A percentile compares a stretch with the other conserved stretches of the same genome.
Conservation (phyloP, 2,329 filamentous ascomycete genomes). For the Elsinoe fawcettii region DNA sequence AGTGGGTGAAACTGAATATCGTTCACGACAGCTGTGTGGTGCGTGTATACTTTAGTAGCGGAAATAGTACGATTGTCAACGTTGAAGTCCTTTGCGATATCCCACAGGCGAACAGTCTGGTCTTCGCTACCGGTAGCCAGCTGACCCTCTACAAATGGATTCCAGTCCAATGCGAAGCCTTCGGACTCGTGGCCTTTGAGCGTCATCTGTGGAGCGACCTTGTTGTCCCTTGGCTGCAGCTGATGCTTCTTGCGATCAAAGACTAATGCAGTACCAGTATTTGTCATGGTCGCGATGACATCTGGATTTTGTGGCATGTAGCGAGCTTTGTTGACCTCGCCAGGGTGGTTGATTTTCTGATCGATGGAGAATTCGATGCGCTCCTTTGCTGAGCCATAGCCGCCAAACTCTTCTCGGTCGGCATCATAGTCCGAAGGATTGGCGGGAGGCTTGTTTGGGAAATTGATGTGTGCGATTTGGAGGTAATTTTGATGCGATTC, state of each 20-base stretch:
- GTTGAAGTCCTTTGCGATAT: constrained; percentile 63
- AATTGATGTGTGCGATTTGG: constrained; percentile 87
- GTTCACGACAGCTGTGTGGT: constrained; percentile 88
- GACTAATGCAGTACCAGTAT: constrained; percentile 79
- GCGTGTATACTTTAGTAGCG: constrained; percentile 68
- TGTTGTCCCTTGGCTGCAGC: constrained; percentile 55
- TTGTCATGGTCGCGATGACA: constrained; percentile 86
- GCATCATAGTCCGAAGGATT: constrained; percentile 85
- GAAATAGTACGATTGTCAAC: constrained; percentile 62
- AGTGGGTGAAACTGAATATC: constrained; percentile 93
- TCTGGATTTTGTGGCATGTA: constrained; percentile 98
- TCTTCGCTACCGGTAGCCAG: constrained; percentile 90
- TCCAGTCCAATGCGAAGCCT: constrained; percentile 92
- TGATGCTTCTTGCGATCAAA: constrained; percentile 96
- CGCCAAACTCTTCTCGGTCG: constrained; percentile 84
- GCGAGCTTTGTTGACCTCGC: constrained; percentile 96
- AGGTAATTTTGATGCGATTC: constrained; percentile 74
- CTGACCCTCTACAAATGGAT: constrained; percentile 69
- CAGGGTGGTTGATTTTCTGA: constrained; percentile 92
- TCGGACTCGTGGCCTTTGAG: constrained; percentile 78
- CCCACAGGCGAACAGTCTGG: constrained; percentile 85
- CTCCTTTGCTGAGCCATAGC: constrained; percentile 71
- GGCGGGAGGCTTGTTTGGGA: constrained; percentile 68
- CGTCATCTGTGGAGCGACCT: constrained; percentile 72
- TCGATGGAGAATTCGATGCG: constrained; percentile 83